phyloP scores from a whole-genome alignment of 441 rosid species.

The Capsella rubella region DNA sequence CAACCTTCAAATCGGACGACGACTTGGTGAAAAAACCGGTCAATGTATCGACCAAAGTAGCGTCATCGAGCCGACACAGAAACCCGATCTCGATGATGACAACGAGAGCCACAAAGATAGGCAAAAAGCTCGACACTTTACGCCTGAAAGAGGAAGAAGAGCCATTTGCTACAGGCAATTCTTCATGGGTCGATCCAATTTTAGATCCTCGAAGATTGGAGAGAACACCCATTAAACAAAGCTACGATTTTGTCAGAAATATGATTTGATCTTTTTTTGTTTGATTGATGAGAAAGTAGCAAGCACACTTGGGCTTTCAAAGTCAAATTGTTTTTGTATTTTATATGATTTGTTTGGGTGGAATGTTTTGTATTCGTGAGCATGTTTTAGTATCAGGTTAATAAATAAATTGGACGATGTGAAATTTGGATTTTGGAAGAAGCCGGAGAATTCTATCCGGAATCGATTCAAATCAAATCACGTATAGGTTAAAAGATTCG shows the following conservation, averaged over 20 bases:
- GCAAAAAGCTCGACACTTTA: slow-evolving; percentile 67
- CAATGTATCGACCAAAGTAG: slow-evolving; percentile 60
- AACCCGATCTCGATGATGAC: slow-evolving; percentile 74
- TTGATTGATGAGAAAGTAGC: neutral
- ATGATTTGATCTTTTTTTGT: neutral
- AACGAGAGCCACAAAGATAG: slow-evolving; percentile 65
- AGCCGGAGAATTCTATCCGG: neutral
- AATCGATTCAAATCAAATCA: slow-evolving; percentile 16
- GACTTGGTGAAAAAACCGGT: slow-evolving; percentile 46
- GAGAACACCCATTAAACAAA: slow-evolving; percentile 50
- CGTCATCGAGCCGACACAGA: slow-evolving; percentile 80
- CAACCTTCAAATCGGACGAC: slow-evolving; percentile 21
- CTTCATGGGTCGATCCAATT: slow-evolving; percentile 49
- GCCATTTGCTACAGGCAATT: slow-evolving; percentile 47
- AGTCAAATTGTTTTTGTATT: neutral
- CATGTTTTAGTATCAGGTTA: too few relatives aligned
- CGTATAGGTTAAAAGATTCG: slow-evolving; percentile 6
- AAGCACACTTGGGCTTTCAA: slow-evolving; percentile 1
- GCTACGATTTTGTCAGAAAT: neutral
- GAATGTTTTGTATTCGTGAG: neutral
- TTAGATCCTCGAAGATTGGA: slow-evolving; percentile 61
- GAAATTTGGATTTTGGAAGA: neutral
- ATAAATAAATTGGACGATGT: too few relatives aligned
- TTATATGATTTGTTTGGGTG: neutral
- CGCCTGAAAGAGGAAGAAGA: slow-evolving; percentile 48